Evolutionary conservation across 495 filamentous ascomycete species (phyloP), one percentile per base, ranked within the genome.

Genomic region (Stereocaulon alpinum): DNA sequence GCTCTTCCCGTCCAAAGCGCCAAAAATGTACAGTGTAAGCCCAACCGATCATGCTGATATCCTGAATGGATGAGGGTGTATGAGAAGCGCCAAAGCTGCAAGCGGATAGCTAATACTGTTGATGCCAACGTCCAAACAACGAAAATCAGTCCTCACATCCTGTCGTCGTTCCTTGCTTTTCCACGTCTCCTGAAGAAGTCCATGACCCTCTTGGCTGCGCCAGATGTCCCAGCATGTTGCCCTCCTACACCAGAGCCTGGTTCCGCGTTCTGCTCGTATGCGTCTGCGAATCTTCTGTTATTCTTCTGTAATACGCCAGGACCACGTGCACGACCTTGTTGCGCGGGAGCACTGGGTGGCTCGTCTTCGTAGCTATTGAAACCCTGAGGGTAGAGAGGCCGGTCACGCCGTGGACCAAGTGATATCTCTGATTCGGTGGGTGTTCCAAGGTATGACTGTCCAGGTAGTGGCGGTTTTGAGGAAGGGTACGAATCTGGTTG

Each of bases 161-260:
- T 72, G 44, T 78, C 77, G 43, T 86, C 84, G 58, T 76, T 82
- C 60, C 85, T 73, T 51, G 86, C 89, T 70, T 83, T 90, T 37
- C 89, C 89, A 61, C 91, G 80, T 68, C 91, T 76, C 66, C 93
- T 81, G 76, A 98, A 98, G 71, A 96, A 93, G 72, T 96, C 93
- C 93, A 98, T 98, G 50, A 98, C 93, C 66, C 87, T 85, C 64
- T 88, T 83, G 18, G 91, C 89, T 17, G 89, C 86, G 40, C 89
- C 88, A 58, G 82, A 88, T 66, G 86, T 93, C 34, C 92, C 93
- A 4, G 82, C 84, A 69, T 90, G 83, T 56, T 85, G 80, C 9
- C 84, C 71, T 56, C 74, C 73, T 20, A 63, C 66, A 34, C 67
- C 72, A 42, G 62, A 62, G 14, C 63, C 74, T 41, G 74, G 73